A percentile compares a stretch with the other conserved stretches of the same genome.
Conservation (phyloP, 768 basidiomycete genomes). For the Boletales sp. region DNA sequence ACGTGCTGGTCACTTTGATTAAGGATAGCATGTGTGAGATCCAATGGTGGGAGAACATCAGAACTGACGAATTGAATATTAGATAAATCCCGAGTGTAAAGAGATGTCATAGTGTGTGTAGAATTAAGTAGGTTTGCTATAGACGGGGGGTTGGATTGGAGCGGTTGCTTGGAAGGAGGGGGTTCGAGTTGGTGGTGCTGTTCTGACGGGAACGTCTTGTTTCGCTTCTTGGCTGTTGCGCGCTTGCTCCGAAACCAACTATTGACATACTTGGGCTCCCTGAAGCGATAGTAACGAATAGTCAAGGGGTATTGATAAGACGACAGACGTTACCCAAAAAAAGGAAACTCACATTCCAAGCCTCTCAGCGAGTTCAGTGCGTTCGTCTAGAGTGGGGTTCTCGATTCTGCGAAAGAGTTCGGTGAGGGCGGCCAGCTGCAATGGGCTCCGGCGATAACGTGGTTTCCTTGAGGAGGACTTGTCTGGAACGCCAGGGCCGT, state of each 20-base stretch:
- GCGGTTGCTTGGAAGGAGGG: constrained; percentile 21
- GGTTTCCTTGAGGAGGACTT: constrained; percentile 56
- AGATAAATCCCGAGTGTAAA: background rate
- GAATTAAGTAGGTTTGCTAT: constrained; percentile 42
- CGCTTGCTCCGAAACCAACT: constrained; percentile 88
- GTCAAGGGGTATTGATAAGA: constrained; percentile 16
- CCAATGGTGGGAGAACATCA: too few species aligned
- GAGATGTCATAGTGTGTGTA: constrained; percentile 24
- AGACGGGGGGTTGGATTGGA: constrained; percentile 29
- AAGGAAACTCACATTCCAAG: constrained; percentile 65
- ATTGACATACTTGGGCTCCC: constrained; percentile 83
- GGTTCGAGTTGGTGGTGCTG: constrained; percentile 20
- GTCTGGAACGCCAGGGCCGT: constrained; percentile 22
- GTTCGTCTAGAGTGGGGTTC: constrained; percentile 67
- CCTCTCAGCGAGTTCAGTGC: constrained; percentile 63
- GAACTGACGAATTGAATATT: too few species aligned
- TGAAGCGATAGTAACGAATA: constrained; percentile 28
- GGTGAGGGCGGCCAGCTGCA: constrained; percentile 73
- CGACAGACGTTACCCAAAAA: constrained; percentile 22
- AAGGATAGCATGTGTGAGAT: too few species aligned
- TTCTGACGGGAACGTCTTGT: constrained; percentile 39
- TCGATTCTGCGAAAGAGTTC: constrained; percentile 74
- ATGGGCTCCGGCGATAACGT: constrained; percentile 69
- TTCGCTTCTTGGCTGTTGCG: constrained; percentile 73
- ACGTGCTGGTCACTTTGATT: too few species aligned